A percentile compares a stretch with the other conserved stretches of the same genome.
Evolutionary conservation across 106 monocot species (phyloP).

Genomic region (Allium cepa): DNA sequence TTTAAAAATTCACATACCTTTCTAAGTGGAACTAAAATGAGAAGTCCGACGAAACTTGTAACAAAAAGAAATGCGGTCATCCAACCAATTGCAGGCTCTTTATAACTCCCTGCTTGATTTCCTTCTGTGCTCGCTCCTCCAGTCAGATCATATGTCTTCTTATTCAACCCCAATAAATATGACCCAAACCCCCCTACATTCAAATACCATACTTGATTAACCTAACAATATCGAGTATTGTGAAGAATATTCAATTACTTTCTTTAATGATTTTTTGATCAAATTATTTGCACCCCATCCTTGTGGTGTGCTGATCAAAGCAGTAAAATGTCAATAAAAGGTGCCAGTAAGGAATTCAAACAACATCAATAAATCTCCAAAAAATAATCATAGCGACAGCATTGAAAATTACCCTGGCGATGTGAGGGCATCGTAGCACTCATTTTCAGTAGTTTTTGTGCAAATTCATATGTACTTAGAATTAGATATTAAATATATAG

Average conservation of each 20-base stretch:
- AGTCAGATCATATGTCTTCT: slow-evolving; percentile 34
- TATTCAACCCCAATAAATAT: slow-evolving; percentile 43
- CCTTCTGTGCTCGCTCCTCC: slow-evolving; percentile 24
- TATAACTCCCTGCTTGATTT: slow-evolving; percentile 28
- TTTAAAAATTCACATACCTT: slow-evolving; percentile 28
- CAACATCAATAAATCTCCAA: not conserved
- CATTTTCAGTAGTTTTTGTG: no score
- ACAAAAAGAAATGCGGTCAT: slow-evolving; percentile 53
- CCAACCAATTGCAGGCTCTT: slow-evolving; percentile 53
- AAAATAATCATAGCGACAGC: no score
- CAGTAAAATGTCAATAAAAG: not conserved
- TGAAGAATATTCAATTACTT: not conserved
- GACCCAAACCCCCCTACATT: slow-evolving; percentile 50
- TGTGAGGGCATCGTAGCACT: no score
- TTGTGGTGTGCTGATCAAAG: not conserved
- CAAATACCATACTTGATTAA: not conserved
- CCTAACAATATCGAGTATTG: not conserved
- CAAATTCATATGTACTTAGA: no score
- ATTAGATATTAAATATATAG: no score
- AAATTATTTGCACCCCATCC: not conserved
- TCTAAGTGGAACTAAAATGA: slow-evolving; percentile 50
- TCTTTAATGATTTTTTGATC: not conserved
- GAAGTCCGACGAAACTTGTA: slow-evolving; percentile 53
- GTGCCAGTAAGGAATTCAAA: not conserved
- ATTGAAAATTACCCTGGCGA: no score